Conservation (phyloP, 768 basidiomycete genomes). For the Phaeolepiota aurea region DNA sequence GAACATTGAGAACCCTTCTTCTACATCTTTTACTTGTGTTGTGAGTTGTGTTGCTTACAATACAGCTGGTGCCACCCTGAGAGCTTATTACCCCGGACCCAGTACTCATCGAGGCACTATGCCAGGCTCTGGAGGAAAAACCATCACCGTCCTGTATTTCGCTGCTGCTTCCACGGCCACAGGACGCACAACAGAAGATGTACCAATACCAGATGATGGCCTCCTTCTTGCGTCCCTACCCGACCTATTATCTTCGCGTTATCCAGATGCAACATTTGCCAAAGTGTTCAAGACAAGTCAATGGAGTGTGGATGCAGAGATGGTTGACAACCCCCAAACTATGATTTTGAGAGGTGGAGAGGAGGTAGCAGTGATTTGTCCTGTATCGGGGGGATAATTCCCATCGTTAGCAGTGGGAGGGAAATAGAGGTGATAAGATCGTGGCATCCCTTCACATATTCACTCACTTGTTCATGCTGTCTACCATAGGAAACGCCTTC, state of each 20-base stretch:
- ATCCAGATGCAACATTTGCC: conserved; percentile 42
- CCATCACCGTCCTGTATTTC: conserved; percentile 46
- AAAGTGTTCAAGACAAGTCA: conserved; percentile 50
- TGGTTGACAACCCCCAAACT: conserved; percentile 53
- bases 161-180: conserved; percentile 64
- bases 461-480: conserved; percentile 1
- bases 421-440: neutral
- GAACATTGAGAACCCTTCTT: too few species aligned
- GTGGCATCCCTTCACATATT: neutral
- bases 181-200: conserved; percentile 42
- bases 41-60: too few species aligned
- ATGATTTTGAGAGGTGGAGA: conserved; percentile 58
- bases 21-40: too few species aligned
- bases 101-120: conserved; percentile 8
- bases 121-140: conserved; percentile 12
- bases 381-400: conserved; percentile 69
- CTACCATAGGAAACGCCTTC: conserved; percentile 3
- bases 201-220: conserved; percentile 37
- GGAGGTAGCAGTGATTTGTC: conserved; percentile 74
- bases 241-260: conserved; percentile 41
- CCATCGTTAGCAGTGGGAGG: neutral
- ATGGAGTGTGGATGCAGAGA: conserved; percentile 80
- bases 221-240: conserved; percentile 45
- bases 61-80: too few species aligned
- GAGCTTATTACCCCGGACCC: too few species aligned